A percentile compares a stretch with the other conserved stretches of the same genome.
These are phyloP conservation scores for Penicillium lagena DNA, from an alignment of 495 filamentous ascomycete species.

Conservation along the genomic window DNA sequence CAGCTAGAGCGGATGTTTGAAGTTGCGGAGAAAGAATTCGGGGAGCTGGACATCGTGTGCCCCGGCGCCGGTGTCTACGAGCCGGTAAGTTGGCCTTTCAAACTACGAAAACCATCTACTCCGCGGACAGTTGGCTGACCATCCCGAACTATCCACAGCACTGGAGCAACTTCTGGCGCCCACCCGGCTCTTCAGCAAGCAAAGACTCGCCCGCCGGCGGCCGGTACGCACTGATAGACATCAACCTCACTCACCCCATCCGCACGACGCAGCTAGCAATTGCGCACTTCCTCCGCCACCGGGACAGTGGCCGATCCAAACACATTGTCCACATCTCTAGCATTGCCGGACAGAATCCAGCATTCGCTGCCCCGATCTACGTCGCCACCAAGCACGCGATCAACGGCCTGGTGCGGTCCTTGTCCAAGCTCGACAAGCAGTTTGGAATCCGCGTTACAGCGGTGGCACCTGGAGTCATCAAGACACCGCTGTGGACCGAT, in stretches of 20 bases:
- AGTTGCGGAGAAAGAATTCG: constrained; percentile 47
- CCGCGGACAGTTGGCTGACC: background rate
- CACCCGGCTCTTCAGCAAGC: constrained; percentile 44
- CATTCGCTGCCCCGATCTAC: constrained; percentile 50
- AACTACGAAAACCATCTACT: too few relatives aligned
- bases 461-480: constrained; percentile 61
- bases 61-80: constrained; percentile 67
- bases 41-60: constrained; percentile 57
- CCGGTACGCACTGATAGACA: constrained; percentile 53
- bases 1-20: constrained; percentile 55
- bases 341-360: constrained; percentile 53
- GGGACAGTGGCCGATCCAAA: constrained; percentile 29
- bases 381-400: constrained; percentile 58
- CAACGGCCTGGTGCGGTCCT: constrained; percentile 50
- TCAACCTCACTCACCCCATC: constrained; percentile 67
- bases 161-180: constrained; percentile 63
- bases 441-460: constrained; percentile 58
- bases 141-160: constrained; percentile 17
- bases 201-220: constrained; percentile 39
- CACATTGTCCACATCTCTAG: constrained; percentile 56
- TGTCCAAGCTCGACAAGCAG: constrained; percentile 42
- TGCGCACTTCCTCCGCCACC: constrained; percentile 41
- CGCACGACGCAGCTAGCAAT: constrained; percentile 61
- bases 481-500: constrained; percentile 64
- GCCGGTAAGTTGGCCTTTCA: constrained; percentile 31